phyloP scores from a whole-genome alignment of 345 rosid genomes.

The Kernera saxatilis region DNA sequence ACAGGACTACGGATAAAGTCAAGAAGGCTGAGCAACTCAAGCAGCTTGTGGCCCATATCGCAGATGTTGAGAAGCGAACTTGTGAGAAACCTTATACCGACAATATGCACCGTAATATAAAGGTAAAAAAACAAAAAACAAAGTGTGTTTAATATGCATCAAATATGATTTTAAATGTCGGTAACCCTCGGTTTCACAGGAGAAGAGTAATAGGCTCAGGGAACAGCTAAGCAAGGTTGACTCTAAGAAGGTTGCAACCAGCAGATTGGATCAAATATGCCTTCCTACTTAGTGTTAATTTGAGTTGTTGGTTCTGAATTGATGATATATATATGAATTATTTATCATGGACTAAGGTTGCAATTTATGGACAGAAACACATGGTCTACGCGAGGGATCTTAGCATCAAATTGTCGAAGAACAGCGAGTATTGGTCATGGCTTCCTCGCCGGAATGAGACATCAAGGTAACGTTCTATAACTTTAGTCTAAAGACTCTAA shows the following conservation, averaged over 20 bases:
- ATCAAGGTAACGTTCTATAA: constrained; percentile 15
- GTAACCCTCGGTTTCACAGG: too few species aligned
- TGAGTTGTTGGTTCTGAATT: not conserved
- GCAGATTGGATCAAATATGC: not conserved
- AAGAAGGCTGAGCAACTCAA: constrained; percentile 48
- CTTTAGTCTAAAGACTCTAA: too few species aligned
- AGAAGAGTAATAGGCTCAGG: too few species aligned
- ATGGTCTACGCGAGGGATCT: constrained; percentile 49
- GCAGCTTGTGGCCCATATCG: constrained; percentile 50
- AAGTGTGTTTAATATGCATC: not conserved
- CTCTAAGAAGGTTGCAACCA: too few species aligned
- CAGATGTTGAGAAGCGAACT: constrained; percentile 33
- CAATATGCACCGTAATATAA: constrained; percentile 39
- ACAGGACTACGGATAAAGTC: constrained; percentile 46
- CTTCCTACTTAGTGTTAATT: not conserved
- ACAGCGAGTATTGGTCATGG: constrained; percentile 49
- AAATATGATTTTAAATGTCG: too few species aligned
- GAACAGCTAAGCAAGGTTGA: too few species aligned
- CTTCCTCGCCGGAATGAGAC: constrained; percentile 12
- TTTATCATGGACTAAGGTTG: too few species aligned
- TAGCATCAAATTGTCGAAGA: constrained; percentile 45
- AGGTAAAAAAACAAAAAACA: not conserved
- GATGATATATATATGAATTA: too few species aligned
- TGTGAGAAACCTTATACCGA: constrained; percentile 61
- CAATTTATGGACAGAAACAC: constrained; percentile 37